These are phyloP conservation scores for Cucumis sativus DNA, from an alignment of 306 rosid genomes.

Conservation along the genomic window Cucumber_9930_V3 NC_026660.2:28444501-28445000, in stretches of 20 bases:
- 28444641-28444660: conserved; percentile 63
- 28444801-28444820: not conserved
- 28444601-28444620: conserved; percentile 47
- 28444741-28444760: not conserved
- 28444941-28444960: not conserved
- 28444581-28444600: not conserved
- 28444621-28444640: conserved; percentile 64
- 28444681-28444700: not conserved
- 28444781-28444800: not conserved
- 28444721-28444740: not conserved
- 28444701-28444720: not conserved
- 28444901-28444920: not conserved
- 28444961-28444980: not conserved
- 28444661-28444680: conserved; percentile 53
- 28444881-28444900: not conserved
- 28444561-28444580: not conserved
- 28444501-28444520: conserved; percentile 32
- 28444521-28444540: not conserved
- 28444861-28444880: not conserved
- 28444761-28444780: not conserved
- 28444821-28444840: not conserved
- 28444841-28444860: not conserved
- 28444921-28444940: not conserved
- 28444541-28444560: not conserved
- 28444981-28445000: not conserved